phyloP scores from a whole-genome alignment of 2,329 filamentous ascomycete genomes.

The Claviceps monticola region DNA sequence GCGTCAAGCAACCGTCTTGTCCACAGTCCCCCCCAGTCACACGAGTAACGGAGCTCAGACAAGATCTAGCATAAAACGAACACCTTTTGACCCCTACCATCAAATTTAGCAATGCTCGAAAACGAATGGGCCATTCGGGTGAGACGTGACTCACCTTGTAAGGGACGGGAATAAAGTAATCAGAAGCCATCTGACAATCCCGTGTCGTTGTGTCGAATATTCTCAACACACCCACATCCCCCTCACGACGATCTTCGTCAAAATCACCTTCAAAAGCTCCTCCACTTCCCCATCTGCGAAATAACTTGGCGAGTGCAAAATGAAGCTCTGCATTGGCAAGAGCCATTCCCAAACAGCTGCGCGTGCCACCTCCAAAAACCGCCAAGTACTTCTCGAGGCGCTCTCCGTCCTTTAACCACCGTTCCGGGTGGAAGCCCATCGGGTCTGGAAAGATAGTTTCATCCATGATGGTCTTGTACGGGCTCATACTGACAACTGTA shows the following conservation, averaged over 20 bases:
- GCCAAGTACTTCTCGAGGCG: constrained; percentile 20
- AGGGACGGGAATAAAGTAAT: constrained; percentile 26
- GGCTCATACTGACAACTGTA: constrained; percentile 24
- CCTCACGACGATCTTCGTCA: constrained; percentile 18
- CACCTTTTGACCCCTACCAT: constrained; percentile 18
- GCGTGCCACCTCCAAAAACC: constrained; percentile 22
- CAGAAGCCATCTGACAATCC: constrained; percentile 23
- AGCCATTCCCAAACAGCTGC: constrained; percentile 23
- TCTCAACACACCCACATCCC: constrained; percentile 20
- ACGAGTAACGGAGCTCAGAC: neutral
- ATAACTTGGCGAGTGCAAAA: constrained; percentile 22
- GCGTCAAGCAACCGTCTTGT: no score
- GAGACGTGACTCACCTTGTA: constrained; percentile 16
- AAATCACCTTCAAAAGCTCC: constrained; percentile 17
- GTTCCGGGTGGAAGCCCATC: constrained; percentile 20
- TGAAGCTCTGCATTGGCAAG: constrained; percentile 26
- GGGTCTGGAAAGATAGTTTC: constrained; percentile 19
- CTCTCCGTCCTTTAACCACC: constrained; percentile 20
- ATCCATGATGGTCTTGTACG: constrained; percentile 22
- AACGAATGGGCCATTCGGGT: neutral
- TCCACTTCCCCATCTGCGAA: constrained; percentile 23
- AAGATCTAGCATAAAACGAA: constrained; percentile 19
- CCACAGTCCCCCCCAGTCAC: no score
- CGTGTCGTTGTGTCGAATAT: constrained; percentile 21
- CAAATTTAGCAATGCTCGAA: neutral